Percentiles rank a stretch among this genome's conserved stretches.
These are phyloP conservation scores for Mycena sanguinolenta DNA, from an alignment of 768 basidiomycete species.

Conservation along the genomic window DNA sequence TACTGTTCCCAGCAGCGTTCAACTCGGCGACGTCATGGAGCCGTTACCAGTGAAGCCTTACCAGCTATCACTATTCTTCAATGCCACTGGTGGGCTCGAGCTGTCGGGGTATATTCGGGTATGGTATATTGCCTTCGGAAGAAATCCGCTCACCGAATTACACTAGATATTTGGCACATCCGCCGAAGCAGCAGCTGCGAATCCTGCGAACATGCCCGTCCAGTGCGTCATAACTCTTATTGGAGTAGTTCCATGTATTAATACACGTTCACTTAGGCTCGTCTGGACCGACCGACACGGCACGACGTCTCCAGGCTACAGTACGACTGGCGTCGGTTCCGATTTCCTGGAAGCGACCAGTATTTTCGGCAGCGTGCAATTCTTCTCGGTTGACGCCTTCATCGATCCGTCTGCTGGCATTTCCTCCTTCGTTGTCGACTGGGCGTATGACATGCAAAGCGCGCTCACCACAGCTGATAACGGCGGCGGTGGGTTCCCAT, in stretches of 20 bases:
- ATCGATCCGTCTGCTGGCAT: conserved; percentile 16
- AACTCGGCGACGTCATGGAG: conserved; percentile 24
- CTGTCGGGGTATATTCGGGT: conserved; percentile 21
- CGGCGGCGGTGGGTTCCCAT: conserved; percentile 30
- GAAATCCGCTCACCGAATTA: neutral
- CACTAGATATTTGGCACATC: conserved; percentile 29
- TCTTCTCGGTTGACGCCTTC: conserved; percentile 4
- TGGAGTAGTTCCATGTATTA: conserved; percentile 32
- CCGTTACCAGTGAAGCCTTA: conserved; percentile 26
- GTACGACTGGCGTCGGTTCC: conserved; percentile 10
- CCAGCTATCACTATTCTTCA: conserved; percentile 14
- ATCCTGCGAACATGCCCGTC: conserved; percentile 23
- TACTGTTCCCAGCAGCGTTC: conserved; percentile 19
- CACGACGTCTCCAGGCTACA: neutral
- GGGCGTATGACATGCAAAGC: conserved; percentile 21
- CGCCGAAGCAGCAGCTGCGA: conserved; percentile 12
- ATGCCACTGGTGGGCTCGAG: conserved; percentile 1
- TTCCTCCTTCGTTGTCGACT: conserved; percentile 26
- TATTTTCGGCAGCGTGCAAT: conserved; percentile 17
- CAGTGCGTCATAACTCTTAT: conserved; percentile 25
- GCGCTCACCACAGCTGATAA: conserved; percentile 26
- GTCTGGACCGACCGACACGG: conserved; percentile 29
- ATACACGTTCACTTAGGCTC: neutral
- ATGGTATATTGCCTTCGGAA: neutral
- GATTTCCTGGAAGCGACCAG: conserved; percentile 19